Evolutionary conservation across 2,329 filamentous ascomycete genomes (phyloP), one percentile per base, ranked within the genome.

Genomic region (Stachybotrys echinatus): DNA sequence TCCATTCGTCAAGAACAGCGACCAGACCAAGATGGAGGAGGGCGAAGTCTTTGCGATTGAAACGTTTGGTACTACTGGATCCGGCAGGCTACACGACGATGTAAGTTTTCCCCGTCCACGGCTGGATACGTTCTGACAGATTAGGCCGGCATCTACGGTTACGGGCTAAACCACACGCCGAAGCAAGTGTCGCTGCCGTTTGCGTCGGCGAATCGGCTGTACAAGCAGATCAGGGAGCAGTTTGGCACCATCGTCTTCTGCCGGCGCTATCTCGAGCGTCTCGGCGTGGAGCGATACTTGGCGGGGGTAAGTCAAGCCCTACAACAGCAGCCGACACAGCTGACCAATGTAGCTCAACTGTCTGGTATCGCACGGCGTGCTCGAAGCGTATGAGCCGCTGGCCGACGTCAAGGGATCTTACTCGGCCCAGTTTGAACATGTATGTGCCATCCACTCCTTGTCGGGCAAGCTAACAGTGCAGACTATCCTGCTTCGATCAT

Each of bases 11-110:
- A 95, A 92, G 74, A 84, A 84, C 51, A 77, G 77, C 46, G 88
- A 94, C 59, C 82, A 85, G 64, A 94, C 89, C 38, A 95, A 95
- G 76, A 96, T 96, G 91, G 91, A 96, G 70, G 91, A 95, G 68
- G 90, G 90, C 34, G 91, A 96, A 60, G 82, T 89, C 18, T 96
- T 92, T 67, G 91, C 91, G 52, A 95, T 96, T 58, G 91, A 96
- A 72, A 96, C 91, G 0, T 96, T 96, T 65, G 91, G 91, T 34
- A 92, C 84, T 62, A 96, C 91, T 12, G 92, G 91, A 52, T 88
- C 87, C 61, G 91, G 90, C 54, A 85, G 86, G 61, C 83, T 92
- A 42, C 75, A 80, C 56, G 89, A 95, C 3, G 42, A 43, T 21
- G 42, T 23, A 23, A 12, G 42, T 21, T 20, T 14, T 42, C 38